These are phyloP conservation scores for Salix purpurea DNA, from an alignment of 345 rosid genomes.

Conservation along the genomic window DNA sequence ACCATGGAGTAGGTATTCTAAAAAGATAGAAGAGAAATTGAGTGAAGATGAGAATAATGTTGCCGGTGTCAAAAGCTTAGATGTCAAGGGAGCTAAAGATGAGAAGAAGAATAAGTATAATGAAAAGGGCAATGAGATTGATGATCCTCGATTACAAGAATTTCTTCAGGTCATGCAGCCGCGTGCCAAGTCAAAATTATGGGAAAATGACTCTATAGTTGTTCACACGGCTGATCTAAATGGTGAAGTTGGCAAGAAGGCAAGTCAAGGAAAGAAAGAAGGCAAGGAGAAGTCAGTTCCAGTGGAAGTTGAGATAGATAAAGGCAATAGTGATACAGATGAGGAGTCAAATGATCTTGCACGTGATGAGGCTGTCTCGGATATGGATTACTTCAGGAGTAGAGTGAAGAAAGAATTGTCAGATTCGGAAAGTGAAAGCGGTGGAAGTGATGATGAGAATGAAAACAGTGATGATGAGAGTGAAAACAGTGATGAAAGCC, in stretches of 20 bases:
- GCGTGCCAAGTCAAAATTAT: conserved; percentile 61
- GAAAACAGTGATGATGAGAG: conserved; percentile 19
- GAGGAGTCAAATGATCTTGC: conserved; percentile 31
- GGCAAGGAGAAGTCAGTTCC: conserved; percentile 17
- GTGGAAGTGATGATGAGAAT: conserved; percentile 23
- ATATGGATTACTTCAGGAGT: conserved; percentile 89
- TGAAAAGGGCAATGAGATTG: conserved; percentile 25
- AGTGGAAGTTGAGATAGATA: conserved; percentile 20
- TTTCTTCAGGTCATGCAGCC: conserved; percentile 85
- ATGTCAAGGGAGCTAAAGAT: conserved; percentile 19
- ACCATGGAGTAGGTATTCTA: conserved; percentile 82
- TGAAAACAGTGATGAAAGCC: conserved; percentile 20
- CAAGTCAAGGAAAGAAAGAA: conserved; percentile 27
- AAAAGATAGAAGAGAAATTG: conserved; percentile 38
- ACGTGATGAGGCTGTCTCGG: conserved; percentile 51
- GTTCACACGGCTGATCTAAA: conserved; percentile 26
- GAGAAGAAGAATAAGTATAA: conserved; percentile 23
- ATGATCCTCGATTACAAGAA: conserved; percentile 54
- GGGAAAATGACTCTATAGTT: conserved; percentile 64
- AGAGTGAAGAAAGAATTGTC: conserved; percentile 69
- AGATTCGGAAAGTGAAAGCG: conserved; percentile 56
- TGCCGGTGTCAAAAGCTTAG: conserved; percentile 15
- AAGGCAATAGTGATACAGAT: conserved; percentile 25
- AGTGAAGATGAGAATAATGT: conserved; percentile 17
- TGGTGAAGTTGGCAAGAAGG: conserved; percentile 19